Evolutionary conservation across 2,329 filamentous ascomycete genomes (phyloP).

Genomic region (Xylaria sp.): DNA sequence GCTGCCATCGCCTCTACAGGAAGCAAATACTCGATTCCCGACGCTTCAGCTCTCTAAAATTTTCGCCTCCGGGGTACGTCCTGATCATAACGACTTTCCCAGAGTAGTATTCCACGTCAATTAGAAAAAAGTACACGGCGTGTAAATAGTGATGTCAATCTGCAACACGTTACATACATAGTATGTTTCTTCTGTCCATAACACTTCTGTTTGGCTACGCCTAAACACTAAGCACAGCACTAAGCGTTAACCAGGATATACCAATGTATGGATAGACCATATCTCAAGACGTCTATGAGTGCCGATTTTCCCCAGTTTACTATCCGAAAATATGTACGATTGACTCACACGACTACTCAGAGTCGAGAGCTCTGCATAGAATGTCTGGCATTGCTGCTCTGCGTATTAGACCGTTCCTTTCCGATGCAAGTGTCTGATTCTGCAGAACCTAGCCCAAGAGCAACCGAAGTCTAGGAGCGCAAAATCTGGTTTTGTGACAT

Average conservation of each 20-base stretch:
- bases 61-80: neutral
- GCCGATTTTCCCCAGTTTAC: neutral
- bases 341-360: neutral
- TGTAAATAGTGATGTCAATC: neutral
- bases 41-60: neutral
- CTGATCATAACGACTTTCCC: neutral
- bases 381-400: neutral
- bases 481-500: neutral
- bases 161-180: slow-evolving; percentile 6
- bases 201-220: neutral
- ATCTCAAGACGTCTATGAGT: neutral
- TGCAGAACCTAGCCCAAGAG: slow-evolving; percentile 1
- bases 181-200: neutral
- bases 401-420: neutral
- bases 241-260: neutral
- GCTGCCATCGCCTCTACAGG: slow-evolving; percentile 3
- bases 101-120: neutral
- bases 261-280: neutral
- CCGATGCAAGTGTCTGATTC: slow-evolving; percentile 1
- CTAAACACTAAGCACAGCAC: neutral
- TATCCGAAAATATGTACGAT: neutral
- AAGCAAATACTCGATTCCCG: neutral
- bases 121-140: neutral
- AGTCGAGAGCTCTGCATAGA: neutral
- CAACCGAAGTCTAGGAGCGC: neutral